These are phyloP conservation scores for Clonostachys rosea DNA, from an alignment of 2,329 filamentous ascomycete species.

Conservation along the genomic window DNA sequence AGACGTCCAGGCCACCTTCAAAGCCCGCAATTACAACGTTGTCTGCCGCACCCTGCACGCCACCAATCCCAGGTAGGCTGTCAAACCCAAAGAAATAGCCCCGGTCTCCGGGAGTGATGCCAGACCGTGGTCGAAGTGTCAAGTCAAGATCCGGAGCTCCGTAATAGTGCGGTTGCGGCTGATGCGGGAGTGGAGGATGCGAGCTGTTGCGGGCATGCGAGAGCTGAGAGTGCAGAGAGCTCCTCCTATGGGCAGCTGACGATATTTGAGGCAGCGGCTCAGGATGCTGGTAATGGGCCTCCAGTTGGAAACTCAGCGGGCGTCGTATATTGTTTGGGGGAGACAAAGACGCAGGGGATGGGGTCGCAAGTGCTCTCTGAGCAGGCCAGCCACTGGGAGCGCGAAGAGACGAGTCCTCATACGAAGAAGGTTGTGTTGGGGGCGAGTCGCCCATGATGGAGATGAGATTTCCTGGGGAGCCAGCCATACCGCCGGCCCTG, in stretches of 20 bases:
- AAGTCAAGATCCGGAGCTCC: constrained; percentile 70
- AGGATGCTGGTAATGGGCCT: constrained; percentile 33
- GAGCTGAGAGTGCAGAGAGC: constrained; percentile 47
- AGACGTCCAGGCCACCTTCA: constrained; percentile 75
- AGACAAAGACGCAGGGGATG: constrained; percentile 36
- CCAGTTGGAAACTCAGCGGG: constrained; percentile 52
- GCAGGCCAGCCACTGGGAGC: constrained; percentile 37
- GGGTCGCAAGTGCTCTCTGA: constrained; percentile 38
- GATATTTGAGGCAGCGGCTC: constrained; percentile 31
- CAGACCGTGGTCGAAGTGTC: constrained; percentile 51
- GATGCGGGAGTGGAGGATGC: constrained; percentile 67
- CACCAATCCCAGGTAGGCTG: constrained; percentile 46
- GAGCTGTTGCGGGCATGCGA: constrained; percentile 37
- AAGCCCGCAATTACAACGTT: constrained; percentile 68
- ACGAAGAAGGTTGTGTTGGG: constrained; percentile 47
- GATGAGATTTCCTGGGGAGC: constrained; percentile 49
- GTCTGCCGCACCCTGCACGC: constrained; percentile 4
- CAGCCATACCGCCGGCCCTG: constrained; percentile 31
- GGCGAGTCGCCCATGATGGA: constrained; percentile 47
- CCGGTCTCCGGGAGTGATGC: constrained; percentile 58
- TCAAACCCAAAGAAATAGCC: constrained; percentile 84
- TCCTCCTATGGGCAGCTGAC: constrained; percentile 30
- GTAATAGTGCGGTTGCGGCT: constrained; percentile 75
- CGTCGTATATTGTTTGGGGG: constrained; percentile 30
- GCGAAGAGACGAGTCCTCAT: constrained; percentile 36